A percentile compares a stretch with the other conserved stretches of the same genome.
These are phyloP conservation scores for Melampsora larici-populina DNA, from an alignment of 1,284 basidiomycete genomes.

Conservation along the genomic window DNA sequence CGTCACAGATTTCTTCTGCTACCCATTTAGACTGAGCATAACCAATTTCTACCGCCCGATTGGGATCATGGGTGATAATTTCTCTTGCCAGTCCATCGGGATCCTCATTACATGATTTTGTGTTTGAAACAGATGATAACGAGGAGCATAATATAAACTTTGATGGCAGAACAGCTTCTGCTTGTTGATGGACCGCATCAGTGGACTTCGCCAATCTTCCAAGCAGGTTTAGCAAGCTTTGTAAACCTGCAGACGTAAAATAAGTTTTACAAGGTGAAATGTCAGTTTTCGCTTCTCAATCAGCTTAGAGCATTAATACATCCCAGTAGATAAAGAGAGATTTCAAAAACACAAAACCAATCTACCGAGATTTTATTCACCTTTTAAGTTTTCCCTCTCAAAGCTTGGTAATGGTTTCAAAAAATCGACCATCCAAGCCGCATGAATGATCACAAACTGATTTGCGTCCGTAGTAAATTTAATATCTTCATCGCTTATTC, in stretches of 20 bases:
- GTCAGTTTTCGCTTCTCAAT: no score
- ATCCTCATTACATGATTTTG: conserved; percentile 44
- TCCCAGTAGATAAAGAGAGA: no score
- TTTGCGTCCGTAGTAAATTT: not conserved
- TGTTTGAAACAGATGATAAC: conserved; percentile 57
- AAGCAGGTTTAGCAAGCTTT: not conserved
- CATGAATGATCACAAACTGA: conserved; percentile 45
- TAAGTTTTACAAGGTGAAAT: no score
- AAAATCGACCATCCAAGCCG: conserved; percentile 51
- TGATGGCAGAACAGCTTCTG: conserved; percentile 48
- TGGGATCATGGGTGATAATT: conserved; percentile 54
- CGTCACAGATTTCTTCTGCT: conserved; percentile 61
- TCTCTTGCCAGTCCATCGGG: conserved; percentile 52
- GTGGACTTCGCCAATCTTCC: not conserved
- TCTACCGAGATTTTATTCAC: not conserved
- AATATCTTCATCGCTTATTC: conserved; percentile 24
- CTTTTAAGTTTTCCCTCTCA: conserved; percentile 40
- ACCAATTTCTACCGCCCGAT: conserved; percentile 58
- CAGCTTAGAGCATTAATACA: no score
- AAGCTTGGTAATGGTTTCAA: conserved; percentile 46
- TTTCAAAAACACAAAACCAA: not conserved
- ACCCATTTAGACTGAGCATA: conserved; percentile 66
- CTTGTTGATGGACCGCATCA: no score
- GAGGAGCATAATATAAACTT: conserved; percentile 64
- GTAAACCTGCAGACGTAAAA: not conserved